Evolutionary conservation across 495 filamentous ascomycete species (phyloP).

Genomic region (Trichoderma orchidacearum): DNA sequence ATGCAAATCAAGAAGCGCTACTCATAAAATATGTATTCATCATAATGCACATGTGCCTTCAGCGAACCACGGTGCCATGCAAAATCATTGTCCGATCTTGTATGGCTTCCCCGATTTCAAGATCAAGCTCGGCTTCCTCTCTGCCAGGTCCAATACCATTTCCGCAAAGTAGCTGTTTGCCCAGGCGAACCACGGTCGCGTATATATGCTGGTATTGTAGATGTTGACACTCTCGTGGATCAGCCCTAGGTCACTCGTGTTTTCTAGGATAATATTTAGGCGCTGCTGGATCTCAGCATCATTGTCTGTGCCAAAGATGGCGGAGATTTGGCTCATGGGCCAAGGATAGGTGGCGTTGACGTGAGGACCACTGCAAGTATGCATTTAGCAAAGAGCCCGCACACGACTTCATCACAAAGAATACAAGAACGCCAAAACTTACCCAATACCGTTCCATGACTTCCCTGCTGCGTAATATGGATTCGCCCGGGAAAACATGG

Average conservation of each 20-base stretch:
- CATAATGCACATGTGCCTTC: not conserved
- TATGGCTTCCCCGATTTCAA: conserved; percentile 3
- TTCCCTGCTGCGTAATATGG: conserved; percentile 36
- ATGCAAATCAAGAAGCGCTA: no score
- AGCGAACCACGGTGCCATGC: not conserved
- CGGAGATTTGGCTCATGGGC: conserved; percentile 41
- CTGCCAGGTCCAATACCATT: conserved; percentile 37
- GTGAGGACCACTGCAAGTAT: conserved; percentile 24
- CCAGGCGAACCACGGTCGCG: conserved; percentile 46
- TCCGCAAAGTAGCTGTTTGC: conserved; percentile 46
- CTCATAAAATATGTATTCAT: not conserved
- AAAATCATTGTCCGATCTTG: not conserved
- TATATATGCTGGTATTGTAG: conserved; percentile 22
- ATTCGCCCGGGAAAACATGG: conserved; percentile 39
- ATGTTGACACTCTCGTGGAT: conserved; percentile 24
- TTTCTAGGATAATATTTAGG: conserved; percentile 35
- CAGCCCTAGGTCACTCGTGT: conserved; percentile 35
- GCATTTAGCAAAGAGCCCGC: conserved; percentile 1
- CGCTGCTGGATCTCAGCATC: conserved; percentile 36
- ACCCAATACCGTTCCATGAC: conserved; percentile 18
- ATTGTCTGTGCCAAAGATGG: conserved; percentile 38
- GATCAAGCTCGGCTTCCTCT: conserved; percentile 32
- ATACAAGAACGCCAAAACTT: conserved; percentile 12
- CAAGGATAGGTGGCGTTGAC: conserved; percentile 51
- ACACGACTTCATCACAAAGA: not conserved